Base-by-base conservation (phyloP, 1,139 yeast genomes). In the Magnusiomyces fungicola region DNA sequence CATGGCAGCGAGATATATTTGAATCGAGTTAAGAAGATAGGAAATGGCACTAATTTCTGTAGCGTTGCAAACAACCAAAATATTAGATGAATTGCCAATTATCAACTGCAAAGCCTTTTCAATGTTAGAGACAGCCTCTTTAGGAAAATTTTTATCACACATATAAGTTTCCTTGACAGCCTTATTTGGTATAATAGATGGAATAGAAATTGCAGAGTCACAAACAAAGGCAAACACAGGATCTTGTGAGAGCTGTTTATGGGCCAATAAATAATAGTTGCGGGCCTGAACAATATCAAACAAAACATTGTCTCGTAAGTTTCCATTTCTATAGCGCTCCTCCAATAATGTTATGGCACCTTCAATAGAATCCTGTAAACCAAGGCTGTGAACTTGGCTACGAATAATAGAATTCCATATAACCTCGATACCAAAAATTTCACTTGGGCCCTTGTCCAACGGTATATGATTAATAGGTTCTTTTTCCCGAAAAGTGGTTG, bases 191-290 rank as follows among this genome's bases (percentile, higher is more conserved):
- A 39, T 10, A 12, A 58, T 56, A 3, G 75, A 70, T 0, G 79
- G 79, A 9, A 73, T 61, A 2, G 76, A 70, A 53, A 74, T 59
- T 0, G 76, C 75, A 1, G 79, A 73, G 45, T 76, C 80, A 47
- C 69, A 73, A 37, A 75, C 58, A 24, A 71, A 70, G n/a, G 72
- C 69, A 54, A 70, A 72, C 25, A 73, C 69, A 0, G 80, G 76
- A 55, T 76, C 79, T 6, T 56, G 50, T 36, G 54, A 50, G 14
- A 67, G 56, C 14, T 56, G 39, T 18, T 55, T 49, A 24, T 50
- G 50, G 1, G 68, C 68, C 24, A 51, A 45, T 9, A 57, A 45
- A 43, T 57, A 60, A 7, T 51, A 47, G 25, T 55, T 53, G 19
- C 61, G 53, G 5, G 67, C 60, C 33, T 54, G 53, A 1, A 55